A percentile compares a stretch with the other conserved stretches of the same genome.
Conservation (phyloP, 2,329 filamentous ascomycete genomes). For the Colletotrichum siamense region DNA sequence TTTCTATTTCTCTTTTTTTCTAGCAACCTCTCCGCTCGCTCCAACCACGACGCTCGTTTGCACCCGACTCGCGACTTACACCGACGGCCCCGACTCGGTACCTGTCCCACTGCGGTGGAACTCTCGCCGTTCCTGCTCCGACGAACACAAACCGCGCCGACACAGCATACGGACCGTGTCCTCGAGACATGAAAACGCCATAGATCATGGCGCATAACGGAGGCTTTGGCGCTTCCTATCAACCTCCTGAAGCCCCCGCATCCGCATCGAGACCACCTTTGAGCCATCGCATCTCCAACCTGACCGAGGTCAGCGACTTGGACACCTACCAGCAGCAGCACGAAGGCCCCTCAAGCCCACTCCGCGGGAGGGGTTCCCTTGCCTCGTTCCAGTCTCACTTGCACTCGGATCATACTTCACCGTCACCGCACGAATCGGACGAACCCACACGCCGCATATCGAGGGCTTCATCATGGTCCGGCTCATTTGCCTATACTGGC, state of each 20-base stretch:
- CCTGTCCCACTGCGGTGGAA: neutral
- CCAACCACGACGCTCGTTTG: neutral
- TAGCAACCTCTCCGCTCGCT: neutral
- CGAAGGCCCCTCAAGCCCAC: slow-evolving; percentile 26
- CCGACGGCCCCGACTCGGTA: neutral
- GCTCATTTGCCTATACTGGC: slow-evolving; percentile 32
- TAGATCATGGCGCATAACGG: slow-evolving; percentile 14
- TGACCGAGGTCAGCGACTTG: slow-evolving; percentile 36
- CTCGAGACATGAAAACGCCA: slow-evolving; percentile 12
- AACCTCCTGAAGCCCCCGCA: slow-evolving; percentile 6
- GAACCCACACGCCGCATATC: neutral
- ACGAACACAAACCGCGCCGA: neutral
- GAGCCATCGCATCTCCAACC: slow-evolving; percentile 36
- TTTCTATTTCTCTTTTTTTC: neutral
- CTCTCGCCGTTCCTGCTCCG: neutral
- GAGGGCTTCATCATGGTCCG: slow-evolving; percentile 27
- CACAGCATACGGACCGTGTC: neutral
- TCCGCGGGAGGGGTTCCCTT: slow-evolving; percentile 42
- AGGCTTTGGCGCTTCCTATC: slow-evolving; percentile 32
- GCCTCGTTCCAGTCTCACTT: slow-evolving; percentile 45
- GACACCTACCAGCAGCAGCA: slow-evolving; percentile 28
- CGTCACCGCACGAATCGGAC: neutral
- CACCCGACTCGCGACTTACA: neutral
- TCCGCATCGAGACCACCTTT: slow-evolving; percentile 19
- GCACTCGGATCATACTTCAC: slow-evolving; percentile 28